These are phyloP conservation scores for Paramecium biaurelia DNA, from an alignment of 73 alveolate genomes.

Conservation along the genomic window DNA sequence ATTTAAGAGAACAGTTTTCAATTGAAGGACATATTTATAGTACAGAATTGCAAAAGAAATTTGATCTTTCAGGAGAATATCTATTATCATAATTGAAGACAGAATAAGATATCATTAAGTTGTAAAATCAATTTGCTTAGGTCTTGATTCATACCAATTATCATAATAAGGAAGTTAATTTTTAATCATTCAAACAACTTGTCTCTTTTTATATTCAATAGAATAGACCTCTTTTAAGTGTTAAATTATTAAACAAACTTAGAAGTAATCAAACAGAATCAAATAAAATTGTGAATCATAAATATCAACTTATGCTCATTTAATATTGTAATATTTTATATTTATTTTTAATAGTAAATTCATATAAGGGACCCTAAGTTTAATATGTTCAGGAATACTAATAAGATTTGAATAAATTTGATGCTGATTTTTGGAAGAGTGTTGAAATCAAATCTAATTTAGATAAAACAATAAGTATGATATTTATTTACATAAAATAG, in stretches of 20 bases:
- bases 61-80: constrained; percentile 54
- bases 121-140: constrained; percentile 23
- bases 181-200: background rate
- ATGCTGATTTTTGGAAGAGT: background rate
- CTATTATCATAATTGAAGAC: background rate
- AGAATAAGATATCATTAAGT: background rate
- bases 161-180: background rate
- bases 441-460: background rate
- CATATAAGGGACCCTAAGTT: background rate
- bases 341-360: background rate
- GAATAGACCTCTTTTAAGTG: constrained; percentile 46
- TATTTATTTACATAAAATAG: background rate
- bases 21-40: constrained; percentile 44
- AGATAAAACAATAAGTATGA: background rate
- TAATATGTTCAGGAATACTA: background rate
- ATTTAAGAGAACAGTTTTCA: background rate
- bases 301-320: background rate
- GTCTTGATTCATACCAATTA: constrained; percentile 46
- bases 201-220: constrained; percentile 29
- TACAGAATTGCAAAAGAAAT: constrained; percentile 44
- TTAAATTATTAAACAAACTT: constrained; percentile 41
- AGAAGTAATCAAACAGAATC: background rate
- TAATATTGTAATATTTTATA: background rate
- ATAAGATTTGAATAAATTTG: constrained; percentile 10
- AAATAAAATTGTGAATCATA: constrained; percentile 21